phyloP scores from a whole-genome alignment of 2,329 filamentous ascomycete species.

The Clarireedia paspali region DNA sequence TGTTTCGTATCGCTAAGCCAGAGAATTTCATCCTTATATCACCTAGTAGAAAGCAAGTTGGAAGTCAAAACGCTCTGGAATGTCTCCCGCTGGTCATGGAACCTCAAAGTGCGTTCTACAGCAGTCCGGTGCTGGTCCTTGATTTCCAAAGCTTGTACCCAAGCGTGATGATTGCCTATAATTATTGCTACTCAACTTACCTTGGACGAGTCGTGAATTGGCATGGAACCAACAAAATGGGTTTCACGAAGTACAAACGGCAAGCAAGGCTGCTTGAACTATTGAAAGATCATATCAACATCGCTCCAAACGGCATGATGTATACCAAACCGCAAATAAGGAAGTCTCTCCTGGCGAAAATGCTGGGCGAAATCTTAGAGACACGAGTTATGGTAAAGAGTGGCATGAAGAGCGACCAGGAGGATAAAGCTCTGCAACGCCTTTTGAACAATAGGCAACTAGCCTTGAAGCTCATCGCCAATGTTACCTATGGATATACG shows the following conservation, averaged over 20 bases:
- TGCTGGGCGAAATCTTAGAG: slow-evolving; percentile 92
- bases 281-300: slow-evolving; percentile 78
- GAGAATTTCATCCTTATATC: slow-evolving; percentile 90
- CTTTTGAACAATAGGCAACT: slow-evolving; percentile 90
- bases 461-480: slow-evolving; percentile 92
- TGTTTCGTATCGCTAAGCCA: slow-evolving; percentile 97
- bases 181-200: slow-evolving; percentile 97
- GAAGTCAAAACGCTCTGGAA: slow-evolving; percentile 87
- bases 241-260: slow-evolving; percentile 79
- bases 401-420: slow-evolving; percentile 89
- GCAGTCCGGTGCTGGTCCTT: slow-evolving; percentile 77
- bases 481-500: slow-evolving; percentile 96
- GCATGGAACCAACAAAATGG: slow-evolving; percentile 92
- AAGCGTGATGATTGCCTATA: slow-evolving; percentile 98
- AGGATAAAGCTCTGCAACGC: slow-evolving; percentile 77
- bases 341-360: slow-evolving; percentile 87
- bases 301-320: slow-evolving; percentile 95
- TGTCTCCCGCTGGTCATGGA: slow-evolving; percentile 97
- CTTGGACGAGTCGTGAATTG: slow-evolving; percentile 78
- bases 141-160: slow-evolving; percentile 97
- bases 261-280: slow-evolving; percentile 68
- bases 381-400: slow-evolving; percentile 97
- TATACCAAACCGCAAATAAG: slow-evolving; percentile 80
- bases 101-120: slow-evolving; percentile 90
- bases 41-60: slow-evolving; percentile 85